Percentiles rank a stretch among this genome's conserved stretches.
Evolutionary conservation across 192 early-diverging fungal genomes (phyloP).

Genomic region (Dispira simplex): DNA sequence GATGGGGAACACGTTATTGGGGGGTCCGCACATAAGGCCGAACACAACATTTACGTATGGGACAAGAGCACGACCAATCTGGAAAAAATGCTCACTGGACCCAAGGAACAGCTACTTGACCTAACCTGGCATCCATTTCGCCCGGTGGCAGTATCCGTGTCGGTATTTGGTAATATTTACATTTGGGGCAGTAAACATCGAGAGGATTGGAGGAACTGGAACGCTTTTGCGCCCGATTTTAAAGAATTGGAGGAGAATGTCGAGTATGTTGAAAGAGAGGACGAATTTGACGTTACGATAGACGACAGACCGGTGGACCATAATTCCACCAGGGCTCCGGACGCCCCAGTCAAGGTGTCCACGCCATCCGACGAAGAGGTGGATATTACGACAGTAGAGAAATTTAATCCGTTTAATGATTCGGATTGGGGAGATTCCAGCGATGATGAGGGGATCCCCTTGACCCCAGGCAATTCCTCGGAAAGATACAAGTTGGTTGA

Average conservation of each 20-base stretch:
- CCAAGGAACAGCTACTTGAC: slow-evolving; percentile 69
- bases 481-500: neutral
- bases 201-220: slow-evolving; percentile 65
- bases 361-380: slow-evolving; percentile 2
- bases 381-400: slow-evolving; percentile 1
- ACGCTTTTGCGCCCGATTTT: slow-evolving; percentile 88
- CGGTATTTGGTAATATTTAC: slow-evolving; percentile 66
- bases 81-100: slow-evolving; percentile 83
- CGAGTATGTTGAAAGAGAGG: slow-evolving; percentile 85
- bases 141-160: slow-evolving; percentile 71
- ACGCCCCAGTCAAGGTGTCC: neutral
- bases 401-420: slow-evolving; percentile 9
- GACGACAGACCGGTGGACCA: neutral
- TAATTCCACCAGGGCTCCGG: neutral
- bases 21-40: slow-evolving; percentile 69
- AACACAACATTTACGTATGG: slow-evolving; percentile 94
- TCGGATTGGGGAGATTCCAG: neutral
- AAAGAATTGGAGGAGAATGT: slow-evolving; percentile 87
- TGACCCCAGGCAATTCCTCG: neutral
- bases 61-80: slow-evolving; percentile 65
- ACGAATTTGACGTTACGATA: slow-evolving; percentile 74
- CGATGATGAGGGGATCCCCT: neutral
- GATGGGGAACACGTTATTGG: slow-evolving; percentile 86
- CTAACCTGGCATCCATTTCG: slow-evolving; percentile 66
- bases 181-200: slow-evolving; percentile 69